phyloP scores from a whole-genome alignment of 345 rosid species.

The Gynandropsis gynandra region DNA sequence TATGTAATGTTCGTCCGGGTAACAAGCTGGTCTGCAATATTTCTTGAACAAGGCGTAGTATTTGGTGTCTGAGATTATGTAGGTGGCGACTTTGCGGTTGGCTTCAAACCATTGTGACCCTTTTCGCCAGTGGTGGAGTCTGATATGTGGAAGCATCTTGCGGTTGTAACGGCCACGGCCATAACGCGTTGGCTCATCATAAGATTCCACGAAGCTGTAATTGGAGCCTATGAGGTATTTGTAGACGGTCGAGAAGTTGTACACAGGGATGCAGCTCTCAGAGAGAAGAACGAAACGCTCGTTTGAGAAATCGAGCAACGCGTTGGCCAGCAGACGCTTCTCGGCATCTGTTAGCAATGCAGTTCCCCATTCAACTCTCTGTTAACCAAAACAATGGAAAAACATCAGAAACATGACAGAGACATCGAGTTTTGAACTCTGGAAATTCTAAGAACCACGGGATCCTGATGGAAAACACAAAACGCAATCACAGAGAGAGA shows the following conservation, averaged over 20 bases:
- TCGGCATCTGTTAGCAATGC: slow-evolving; percentile 67
- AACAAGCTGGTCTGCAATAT: slow-evolving; percentile 83
- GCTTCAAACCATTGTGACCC: slow-evolving; percentile 97
- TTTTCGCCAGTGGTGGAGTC: slow-evolving; percentile 80
- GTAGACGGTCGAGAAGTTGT: slow-evolving; percentile 74
- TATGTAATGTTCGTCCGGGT: slow-evolving; percentile 89
- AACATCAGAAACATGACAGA: slow-evolving; percentile 17
- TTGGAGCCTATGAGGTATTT: slow-evolving; percentile 57
- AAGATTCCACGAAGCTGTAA: slow-evolving; percentile 75
- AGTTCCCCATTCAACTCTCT: slow-evolving; percentile 85
- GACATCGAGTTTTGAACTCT: background rate
- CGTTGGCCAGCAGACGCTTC: slow-evolving; percentile 86
- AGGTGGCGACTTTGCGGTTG: slow-evolving; percentile 55
- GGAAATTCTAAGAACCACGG: background rate
- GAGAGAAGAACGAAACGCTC: slow-evolving; percentile 90
- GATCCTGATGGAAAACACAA: background rate
- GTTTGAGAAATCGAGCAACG: slow-evolving; percentile 74
- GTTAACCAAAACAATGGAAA: slow-evolving; percentile 13
- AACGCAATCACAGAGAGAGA: too few species aligned
- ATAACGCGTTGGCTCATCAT: slow-evolving; percentile 84
- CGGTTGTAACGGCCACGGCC: slow-evolving; percentile 91
- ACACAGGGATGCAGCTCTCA: slow-evolving; percentile 90
- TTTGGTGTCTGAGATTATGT: slow-evolving; percentile 57
- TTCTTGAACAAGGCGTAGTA: slow-evolving; percentile 59
- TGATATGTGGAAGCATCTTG: slow-evolving; percentile 73